Evolutionary conservation across 352 stramenopile genomes (phyloP).

Genomic region (Globisporangium camurandrum): DNA sequence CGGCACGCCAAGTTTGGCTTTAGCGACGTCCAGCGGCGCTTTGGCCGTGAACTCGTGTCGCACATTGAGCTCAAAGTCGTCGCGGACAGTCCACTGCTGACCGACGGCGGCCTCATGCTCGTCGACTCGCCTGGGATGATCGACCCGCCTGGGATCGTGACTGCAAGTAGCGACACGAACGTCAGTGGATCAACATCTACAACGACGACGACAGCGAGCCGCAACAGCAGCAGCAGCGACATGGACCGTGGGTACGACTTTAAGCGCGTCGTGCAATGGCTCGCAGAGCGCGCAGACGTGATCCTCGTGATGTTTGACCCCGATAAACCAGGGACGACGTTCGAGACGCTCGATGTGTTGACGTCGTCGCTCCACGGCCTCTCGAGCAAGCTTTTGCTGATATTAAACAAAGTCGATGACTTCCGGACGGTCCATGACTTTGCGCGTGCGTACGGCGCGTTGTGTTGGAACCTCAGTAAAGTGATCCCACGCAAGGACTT

Average conservation of each 20-base stretch:
- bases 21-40: constrained; percentile 69
- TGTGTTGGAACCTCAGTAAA: constrained; percentile 88
- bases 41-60: constrained; percentile 76
- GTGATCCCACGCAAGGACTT: constrained; percentile 83
- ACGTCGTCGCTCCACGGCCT: constrained; percentile 68
- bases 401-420: constrained; percentile 87
- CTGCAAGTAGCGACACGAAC: no score
- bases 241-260: constrained; percentile 82
- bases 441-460: constrained; percentile 69
- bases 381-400: constrained; percentile 77
- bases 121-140: constrained; percentile 87
- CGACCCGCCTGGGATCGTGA: constrained; percentile 68
- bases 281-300: constrained; percentile 77
- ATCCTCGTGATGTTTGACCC: constrained; percentile 88
- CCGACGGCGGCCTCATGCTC: constrained; percentile 77
- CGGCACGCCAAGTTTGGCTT: constrained; percentile 75
- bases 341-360: constrained; percentile 84
- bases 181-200: no score
- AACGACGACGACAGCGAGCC: neutral
- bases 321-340: constrained; percentile 83
- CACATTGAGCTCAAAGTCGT: constrained; percentile 85
- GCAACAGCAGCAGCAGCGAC: constrained; percentile 51
- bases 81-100: constrained; percentile 49
- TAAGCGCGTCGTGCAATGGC: constrained; percentile 82
- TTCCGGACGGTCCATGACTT: constrained; percentile 86